Percentiles rank a stretch among this genome's conserved stretches.
Evolutionary conservation across 2,329 filamentous ascomycete genomes (phyloP).

Genomic region (Neonectria faginata): DNA sequence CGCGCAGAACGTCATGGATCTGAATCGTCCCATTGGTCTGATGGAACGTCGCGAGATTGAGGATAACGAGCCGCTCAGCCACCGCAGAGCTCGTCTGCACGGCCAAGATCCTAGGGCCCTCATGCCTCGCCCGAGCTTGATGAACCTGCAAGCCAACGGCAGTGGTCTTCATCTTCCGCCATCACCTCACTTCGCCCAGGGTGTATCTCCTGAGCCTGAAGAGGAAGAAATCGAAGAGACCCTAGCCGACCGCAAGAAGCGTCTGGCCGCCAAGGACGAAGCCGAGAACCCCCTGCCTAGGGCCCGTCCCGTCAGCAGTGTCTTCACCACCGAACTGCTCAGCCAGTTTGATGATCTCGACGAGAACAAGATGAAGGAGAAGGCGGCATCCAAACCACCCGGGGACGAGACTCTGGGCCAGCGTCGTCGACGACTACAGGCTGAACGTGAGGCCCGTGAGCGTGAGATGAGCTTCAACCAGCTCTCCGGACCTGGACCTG

Average conservation of each 20-base stretch:
- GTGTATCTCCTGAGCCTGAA: constrained; percentile 56
- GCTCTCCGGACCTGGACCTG: constrained; percentile 29
- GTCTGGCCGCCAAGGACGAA: constrained; percentile 70
- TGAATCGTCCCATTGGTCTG: constrained; percentile 76
- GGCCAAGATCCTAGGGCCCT: constrained; percentile 66
- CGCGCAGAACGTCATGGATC: constrained; percentile 62
- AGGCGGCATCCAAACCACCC: constrained; percentile 49
- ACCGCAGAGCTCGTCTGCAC: constrained; percentile 78
- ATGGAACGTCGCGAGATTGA: constrained; percentile 87
- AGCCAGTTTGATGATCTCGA: constrained; percentile 69
- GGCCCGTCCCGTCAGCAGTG: constrained; percentile 70
- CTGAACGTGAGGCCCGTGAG: constrained; percentile 73
- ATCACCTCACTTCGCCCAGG: constrained; percentile 42
- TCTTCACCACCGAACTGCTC: constrained; percentile 78
- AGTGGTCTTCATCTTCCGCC: constrained; percentile 36
- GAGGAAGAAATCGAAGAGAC: constrained; percentile 74
- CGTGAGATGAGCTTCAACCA: constrained; percentile 61
- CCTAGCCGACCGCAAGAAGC: constrained; percentile 72
- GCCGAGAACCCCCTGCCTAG: constrained; percentile 60
- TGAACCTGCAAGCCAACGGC: constrained; percentile 53
- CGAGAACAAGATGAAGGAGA: constrained; percentile 59
- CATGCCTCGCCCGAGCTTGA: constrained; percentile 57
- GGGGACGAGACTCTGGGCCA: constrained; percentile 85
- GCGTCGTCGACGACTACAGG: constrained; percentile 78
- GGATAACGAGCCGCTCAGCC: constrained; percentile 89